phyloP scores from a whole-genome alignment of 208 protist species.

The Tritrichomonas musculus region DNA sequence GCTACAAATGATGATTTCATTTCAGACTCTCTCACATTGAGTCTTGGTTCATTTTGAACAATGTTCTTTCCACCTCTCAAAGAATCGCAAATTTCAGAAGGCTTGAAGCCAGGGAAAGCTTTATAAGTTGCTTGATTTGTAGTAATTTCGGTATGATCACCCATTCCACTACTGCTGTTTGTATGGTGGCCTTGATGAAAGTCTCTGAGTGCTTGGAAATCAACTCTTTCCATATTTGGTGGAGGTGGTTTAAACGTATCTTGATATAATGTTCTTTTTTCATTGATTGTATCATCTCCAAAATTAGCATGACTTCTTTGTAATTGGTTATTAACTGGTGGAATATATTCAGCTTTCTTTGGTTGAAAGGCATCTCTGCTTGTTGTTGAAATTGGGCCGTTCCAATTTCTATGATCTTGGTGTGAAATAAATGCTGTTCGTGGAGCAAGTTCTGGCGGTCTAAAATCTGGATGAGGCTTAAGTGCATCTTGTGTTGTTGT shows the following conservation, averaged over 20 bases:
- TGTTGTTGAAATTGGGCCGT: background rate
- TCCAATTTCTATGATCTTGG: background rate
- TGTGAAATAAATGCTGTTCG: background rate
- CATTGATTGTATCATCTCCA: background rate
- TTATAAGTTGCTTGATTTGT: background rate
- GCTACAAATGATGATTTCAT: background rate
- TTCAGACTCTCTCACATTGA: background rate
- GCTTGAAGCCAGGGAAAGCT: background rate
- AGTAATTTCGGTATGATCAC: background rate
- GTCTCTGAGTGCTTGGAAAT: background rate
- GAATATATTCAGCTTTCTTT: background rate
- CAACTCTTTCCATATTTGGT: background rate
- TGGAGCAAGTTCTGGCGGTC: background rate
- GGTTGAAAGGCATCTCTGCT: background rate
- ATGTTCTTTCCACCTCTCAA: background rate
- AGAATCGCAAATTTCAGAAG: background rate
- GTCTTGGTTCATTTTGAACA: background rate
- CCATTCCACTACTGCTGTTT: background rate
- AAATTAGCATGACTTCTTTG: background rate
- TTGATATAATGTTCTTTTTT: background rate
- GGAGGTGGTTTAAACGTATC: background rate
- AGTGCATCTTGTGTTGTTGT: background rate
- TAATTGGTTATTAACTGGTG: background rate
- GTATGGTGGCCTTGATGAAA: background rate
- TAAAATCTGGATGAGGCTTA: background rate